Evolutionary conservation across 148 eudicot species (phyloP).

Genomic region (Camellia japonica): DNA sequence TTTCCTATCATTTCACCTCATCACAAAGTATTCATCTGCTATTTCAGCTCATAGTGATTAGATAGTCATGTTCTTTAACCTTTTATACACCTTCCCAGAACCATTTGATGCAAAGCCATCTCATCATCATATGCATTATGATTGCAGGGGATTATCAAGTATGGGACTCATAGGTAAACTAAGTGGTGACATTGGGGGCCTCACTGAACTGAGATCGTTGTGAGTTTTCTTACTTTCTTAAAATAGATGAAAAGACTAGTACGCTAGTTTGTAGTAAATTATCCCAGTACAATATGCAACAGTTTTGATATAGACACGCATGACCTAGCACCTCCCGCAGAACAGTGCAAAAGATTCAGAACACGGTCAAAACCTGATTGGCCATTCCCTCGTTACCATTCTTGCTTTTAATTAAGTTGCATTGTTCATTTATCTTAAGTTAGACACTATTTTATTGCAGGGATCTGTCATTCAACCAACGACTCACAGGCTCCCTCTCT

Average conservation of each 20-base stretch:
- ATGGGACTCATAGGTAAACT: constrained; percentile 76
- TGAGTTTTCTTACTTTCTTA: constrained; percentile 35
- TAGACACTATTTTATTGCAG: constrained; percentile 39
- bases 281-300: neutral
- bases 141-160: constrained; percentile 68
- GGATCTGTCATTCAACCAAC: constrained; percentile 76
- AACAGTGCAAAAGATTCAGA: neutral
- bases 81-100: neutral
- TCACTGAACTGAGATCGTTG: constrained; percentile 66
- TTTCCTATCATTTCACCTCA: constrained; percentile 8
- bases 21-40: neutral
- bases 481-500: constrained; percentile 71
- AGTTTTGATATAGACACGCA: neutral
- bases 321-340: neutral
- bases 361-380: neutral
- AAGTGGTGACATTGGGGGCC: constrained; percentile 81
- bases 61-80: neutral
- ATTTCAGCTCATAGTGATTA: neutral
- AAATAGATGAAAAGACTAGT: constrained; percentile 9
- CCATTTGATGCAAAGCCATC: neutral
- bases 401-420: neutral
- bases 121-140: neutral
- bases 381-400: neutral
- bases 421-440: constrained; percentile 10
- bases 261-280: neutral